Evolutionary conservation across 805 yeast genomes (phyloP).

Genomic region (Yueomyces sp.): DNA sequence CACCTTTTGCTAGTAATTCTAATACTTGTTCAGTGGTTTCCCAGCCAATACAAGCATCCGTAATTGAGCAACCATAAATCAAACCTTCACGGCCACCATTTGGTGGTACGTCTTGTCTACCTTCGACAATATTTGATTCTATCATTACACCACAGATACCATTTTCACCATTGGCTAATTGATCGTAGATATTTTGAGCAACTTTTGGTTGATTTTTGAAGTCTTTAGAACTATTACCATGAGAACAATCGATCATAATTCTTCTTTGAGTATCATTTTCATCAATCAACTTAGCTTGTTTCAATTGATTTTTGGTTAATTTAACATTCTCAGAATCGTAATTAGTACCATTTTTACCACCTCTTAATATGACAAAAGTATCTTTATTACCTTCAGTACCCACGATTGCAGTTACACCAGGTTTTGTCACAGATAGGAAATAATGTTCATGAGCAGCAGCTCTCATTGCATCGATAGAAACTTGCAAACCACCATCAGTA

Average conservation of each 20-base stretch:
- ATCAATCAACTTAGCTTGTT: constrained; percentile 32
- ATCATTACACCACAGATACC: constrained; percentile 88
- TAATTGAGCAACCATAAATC: constrained; percentile 89
- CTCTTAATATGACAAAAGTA: constrained; percentile 90
- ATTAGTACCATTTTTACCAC: constrained; percentile 90
- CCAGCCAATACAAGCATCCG: constrained; percentile 94
- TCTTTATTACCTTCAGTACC: constrained; percentile 91
- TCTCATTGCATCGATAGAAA: constrained; percentile 86
- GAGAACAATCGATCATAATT: constrained; percentile 96
- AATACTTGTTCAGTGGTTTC: constrained; percentile 78
- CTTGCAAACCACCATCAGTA: constrained; percentile 88
- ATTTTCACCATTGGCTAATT: constrained; percentile 69
- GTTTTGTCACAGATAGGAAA: constrained; percentile 94
- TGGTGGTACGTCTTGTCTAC: constrained; percentile 72
- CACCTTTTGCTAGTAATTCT: constrained; percentile 67
- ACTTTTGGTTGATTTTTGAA: constrained; percentile 92
- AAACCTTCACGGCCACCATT: constrained; percentile 43
- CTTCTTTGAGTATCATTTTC: constrained; percentile 36
- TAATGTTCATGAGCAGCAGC: constrained; percentile 90
- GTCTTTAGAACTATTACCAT: constrained; percentile 92
- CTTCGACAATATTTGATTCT: constrained; percentile 84
- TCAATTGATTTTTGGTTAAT: constrained; percentile 56
- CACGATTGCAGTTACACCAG: constrained; percentile 92
- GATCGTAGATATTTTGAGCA: constrained; percentile 68
- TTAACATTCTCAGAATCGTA: constrained; percentile 71